phyloP scores from a whole-genome alignment of 2,329 filamentous ascomycete species.

The Chalara sp. region DNA sequence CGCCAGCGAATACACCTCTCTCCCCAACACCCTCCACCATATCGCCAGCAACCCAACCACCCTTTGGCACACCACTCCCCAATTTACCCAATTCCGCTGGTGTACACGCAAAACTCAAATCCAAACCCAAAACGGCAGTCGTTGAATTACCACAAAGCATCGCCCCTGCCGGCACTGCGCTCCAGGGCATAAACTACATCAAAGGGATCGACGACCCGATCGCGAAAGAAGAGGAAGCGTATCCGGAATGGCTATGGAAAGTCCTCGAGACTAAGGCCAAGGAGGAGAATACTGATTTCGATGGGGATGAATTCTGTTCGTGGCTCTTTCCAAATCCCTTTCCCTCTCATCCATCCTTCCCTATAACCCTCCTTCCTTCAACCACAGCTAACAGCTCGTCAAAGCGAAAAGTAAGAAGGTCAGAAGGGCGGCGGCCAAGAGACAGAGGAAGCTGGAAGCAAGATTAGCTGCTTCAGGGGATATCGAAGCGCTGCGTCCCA shows the following conservation, averaged over 20 bases:
- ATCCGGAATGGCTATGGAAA: slow-evolving; percentile 75
- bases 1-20: slow-evolving; percentile 14
- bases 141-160: slow-evolving; percentile 13
- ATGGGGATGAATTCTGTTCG: slow-evolving; percentile 75
- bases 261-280: slow-evolving; percentile 57
- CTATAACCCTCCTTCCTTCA: background rate
- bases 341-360: background rate
- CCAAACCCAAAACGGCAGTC: slow-evolving; percentile 6
- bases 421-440: slow-evolving; percentile 63
- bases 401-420: slow-evolving; percentile 81
- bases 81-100: slow-evolving; percentile 20
- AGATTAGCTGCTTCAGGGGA: slow-evolving; percentile 58
- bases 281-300: slow-evolving; percentile 41
- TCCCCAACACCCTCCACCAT: slow-evolving; percentile 12
- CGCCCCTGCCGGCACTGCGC: slow-evolving; percentile 54
- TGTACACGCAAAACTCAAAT: slow-evolving; percentile 1
- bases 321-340: slow-evolving; percentile 16
- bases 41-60: slow-evolving; percentile 16
- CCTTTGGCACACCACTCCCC: slow-evolving; percentile 23
- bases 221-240: slow-evolving; percentile 66
- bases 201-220: slow-evolving; percentile 70
- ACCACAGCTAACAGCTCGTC: slow-evolving; percentile 1
- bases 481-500: slow-evolving; percentile 55
- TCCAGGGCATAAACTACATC: slow-evolving; percentile 70
- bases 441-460: slow-evolving; percentile 48